phyloP scores from a whole-genome alignment of 345 rosid genomes.

The Populus nigra region DNA sequence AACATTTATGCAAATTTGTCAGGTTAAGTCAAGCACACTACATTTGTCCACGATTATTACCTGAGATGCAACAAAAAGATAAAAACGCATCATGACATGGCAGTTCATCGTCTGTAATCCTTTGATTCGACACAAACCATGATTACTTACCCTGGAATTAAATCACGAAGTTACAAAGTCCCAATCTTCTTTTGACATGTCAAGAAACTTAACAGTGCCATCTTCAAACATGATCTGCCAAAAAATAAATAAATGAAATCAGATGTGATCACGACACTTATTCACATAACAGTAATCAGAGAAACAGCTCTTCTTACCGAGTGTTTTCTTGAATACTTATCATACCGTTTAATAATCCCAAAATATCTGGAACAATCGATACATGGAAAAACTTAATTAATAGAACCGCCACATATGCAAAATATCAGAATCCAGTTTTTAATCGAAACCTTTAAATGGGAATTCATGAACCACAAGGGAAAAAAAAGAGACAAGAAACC shows the following conservation, averaged over 20 bases:
- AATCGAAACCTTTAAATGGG: neutral
- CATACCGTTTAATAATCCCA: constrained; percentile 62
- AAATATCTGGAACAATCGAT: constrained; percentile 48
- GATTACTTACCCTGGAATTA: neutral
- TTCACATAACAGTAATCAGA: constrained; percentile 2
- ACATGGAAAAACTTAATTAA: neutral
- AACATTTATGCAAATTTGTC: neutral
- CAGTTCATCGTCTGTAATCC: neutral
- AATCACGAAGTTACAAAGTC: constrained; percentile 41
- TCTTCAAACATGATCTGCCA: constrained; percentile 77
- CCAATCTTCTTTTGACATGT: constrained; percentile 75
- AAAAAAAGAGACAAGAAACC: neutral
- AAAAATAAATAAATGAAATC: neutral
- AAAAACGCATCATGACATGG: neutral
- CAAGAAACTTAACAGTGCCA: constrained; percentile 52
- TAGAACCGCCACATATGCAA: neutral
- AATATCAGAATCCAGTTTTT: neutral
- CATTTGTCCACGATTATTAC: neutral
- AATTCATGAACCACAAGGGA: neutral
- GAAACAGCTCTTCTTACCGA: constrained; percentile 41
- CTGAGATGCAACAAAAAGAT: neutral
- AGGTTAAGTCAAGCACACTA: neutral
- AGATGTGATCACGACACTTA: constrained; percentile 2
- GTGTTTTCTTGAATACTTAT: constrained; percentile 59
- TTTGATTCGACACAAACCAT: neutral